Evolutionary conservation across 305 asterid species (phyloP), one percentile per base, ranked within the genome.

Genomic region (Striga hermonthica): DNA sequence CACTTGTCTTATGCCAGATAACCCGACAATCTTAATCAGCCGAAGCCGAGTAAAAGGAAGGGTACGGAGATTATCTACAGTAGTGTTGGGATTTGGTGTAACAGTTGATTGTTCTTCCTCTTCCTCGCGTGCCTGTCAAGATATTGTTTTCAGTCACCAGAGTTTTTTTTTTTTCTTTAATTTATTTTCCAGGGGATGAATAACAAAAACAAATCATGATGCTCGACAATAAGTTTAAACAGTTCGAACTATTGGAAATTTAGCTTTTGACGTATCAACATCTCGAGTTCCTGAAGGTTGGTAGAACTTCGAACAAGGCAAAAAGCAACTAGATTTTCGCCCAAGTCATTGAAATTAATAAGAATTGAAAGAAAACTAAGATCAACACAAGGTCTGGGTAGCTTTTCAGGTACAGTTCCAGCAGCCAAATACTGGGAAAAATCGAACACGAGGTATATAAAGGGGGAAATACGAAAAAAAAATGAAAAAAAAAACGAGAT

Each of bases 291-390:
- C 64, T 82, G 90, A 70, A 93, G 87, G 81, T 93, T 86, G 54
- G 95, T 97, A 56, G 88, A 83, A 74, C 99, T 93, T 77, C 95
- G 73, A 37, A 93, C 86, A 73, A 93, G 87, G 72, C 96, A 93
- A 67, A 90, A 86, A 67, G 97, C 95, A 60, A 91, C 95, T 69
- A 77, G 44, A 74, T 78, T 81, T 85, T 93, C 99, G 59, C 86
- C 96, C 54, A 16, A 49, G 60, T 86, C 88, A 49, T 77, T 85
- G 80, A 90, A 93, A 72, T 83, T 86, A 31, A 90, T 81, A 43
- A 95, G 91, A 36, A 93, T 56, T 0, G 97, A 93, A 70, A 93
- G 96, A 75, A 75, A 93, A 69, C 86, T 82, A 62, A 93, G 96
- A 81, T 90, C 96, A 2, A 67, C 69, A 59, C 95, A 90, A 35